Conservation (phyloP, 2,329 filamentous ascomycete species). For the Fusarium denticulatum region DNA sequence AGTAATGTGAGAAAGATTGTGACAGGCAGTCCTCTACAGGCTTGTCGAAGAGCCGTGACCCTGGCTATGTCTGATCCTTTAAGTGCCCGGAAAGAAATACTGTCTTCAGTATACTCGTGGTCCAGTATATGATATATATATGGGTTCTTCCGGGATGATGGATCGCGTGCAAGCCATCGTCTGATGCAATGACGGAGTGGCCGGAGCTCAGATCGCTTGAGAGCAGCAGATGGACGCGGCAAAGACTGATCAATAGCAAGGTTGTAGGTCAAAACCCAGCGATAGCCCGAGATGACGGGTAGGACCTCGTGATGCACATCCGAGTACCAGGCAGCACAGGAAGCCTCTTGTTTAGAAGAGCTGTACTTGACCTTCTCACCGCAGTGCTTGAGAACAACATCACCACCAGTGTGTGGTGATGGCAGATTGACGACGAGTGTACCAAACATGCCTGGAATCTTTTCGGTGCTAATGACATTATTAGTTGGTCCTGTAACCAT, state of each 20-base stretch:
- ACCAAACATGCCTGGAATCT: constrained; percentile 59
- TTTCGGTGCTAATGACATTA: constrained; percentile 46
- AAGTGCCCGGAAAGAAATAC: constrained; percentile 42
- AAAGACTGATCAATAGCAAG: constrained; percentile 44
- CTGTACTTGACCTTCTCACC: constrained; percentile 8
- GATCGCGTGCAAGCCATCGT: constrained; percentile 40
- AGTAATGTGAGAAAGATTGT: constrained; percentile 48
- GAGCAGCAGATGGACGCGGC: constrained; percentile 19
- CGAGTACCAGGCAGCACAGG: constrained; percentile 56
- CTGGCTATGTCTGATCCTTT: constrained; percentile 43
- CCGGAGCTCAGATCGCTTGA: constrained; percentile 1
- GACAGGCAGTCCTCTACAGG: constrained; percentile 42
- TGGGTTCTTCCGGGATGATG: background rate
- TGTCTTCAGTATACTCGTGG: constrained; percentile 49
- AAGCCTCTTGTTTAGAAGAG: constrained; percentile 27
- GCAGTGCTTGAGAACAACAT: constrained; percentile 53
- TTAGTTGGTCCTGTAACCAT: no score
- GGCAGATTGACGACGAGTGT: constrained; percentile 61
- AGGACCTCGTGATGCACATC: constrained; percentile 63
- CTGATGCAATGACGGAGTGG: constrained; percentile 36
- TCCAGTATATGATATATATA: constrained; percentile 47
- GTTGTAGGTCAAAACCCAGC: constrained; percentile 64
- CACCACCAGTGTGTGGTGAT: constrained; percentile 58
- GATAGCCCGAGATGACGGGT: constrained; percentile 57
- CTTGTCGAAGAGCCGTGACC: constrained; percentile 39